Conservation (phyloP, 2,329 filamentous ascomycete species). For the Fusarium sp. region DNA sequence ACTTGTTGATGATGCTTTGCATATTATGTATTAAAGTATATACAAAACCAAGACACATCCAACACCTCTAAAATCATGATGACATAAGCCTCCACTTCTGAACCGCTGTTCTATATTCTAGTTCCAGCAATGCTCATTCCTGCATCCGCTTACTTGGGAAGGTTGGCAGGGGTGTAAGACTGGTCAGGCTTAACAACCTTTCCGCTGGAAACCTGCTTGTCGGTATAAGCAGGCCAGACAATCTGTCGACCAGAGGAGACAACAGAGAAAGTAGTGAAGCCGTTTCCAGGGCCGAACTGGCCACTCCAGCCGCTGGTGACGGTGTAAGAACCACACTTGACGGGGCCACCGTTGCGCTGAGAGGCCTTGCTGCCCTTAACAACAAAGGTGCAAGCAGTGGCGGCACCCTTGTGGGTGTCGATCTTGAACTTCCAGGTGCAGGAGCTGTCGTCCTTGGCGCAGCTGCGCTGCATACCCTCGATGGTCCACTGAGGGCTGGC, state of each 20-base stretch:
- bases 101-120: neutral
- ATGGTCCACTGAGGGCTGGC: constrained; percentile 55
- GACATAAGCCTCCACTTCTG: neutral
- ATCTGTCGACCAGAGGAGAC: constrained; percentile 55
- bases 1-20: neutral
- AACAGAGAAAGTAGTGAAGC: constrained; percentile 65
- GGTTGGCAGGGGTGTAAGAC: constrained; percentile 52
- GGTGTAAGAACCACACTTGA: constrained; percentile 60
- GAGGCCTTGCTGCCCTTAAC: constrained; percentile 50
- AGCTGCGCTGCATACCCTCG: constrained; percentile 52
- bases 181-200: constrained; percentile 60
- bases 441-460: constrained; percentile 49
- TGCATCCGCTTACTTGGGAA: constrained; percentile 15
- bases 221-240: constrained; percentile 63
- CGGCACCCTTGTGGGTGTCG: constrained; percentile 55
- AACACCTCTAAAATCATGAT: neutral
- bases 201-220: constrained; percentile 58
- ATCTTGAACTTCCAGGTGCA: constrained; percentile 59
- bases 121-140: neutral
- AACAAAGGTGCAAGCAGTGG: constrained; percentile 40
- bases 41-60: neutral
- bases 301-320: constrained; percentile 66
- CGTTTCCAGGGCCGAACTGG: constrained; percentile 62
- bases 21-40: neutral
- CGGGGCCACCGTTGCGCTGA: constrained; percentile 52